These are phyloP conservation scores for Apostasia ramifera DNA, from an alignment of 106 monocot species.

Conservation along the genomic window DNA sequence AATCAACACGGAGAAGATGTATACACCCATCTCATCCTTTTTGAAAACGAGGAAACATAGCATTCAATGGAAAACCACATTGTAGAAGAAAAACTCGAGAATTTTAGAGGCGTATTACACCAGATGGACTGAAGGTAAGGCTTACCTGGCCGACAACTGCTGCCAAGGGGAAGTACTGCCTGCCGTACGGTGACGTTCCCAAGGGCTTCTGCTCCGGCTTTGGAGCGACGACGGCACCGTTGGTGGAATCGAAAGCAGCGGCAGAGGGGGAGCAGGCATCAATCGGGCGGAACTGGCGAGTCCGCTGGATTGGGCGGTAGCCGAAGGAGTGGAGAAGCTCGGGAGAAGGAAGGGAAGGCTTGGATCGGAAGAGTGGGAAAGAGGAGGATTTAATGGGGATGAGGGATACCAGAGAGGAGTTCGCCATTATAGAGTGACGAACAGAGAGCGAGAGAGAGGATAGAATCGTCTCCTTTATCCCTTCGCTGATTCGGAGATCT, in stretches of 20 bases:
- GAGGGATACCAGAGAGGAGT: background rate
- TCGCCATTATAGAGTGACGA: background rate
- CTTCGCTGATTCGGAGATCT: too few relatives aligned
- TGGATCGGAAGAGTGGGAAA: background rate
- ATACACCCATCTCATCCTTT: too few relatives aligned
- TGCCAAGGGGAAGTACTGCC: slow-evolving; percentile 92
- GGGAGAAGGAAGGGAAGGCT: background rate
- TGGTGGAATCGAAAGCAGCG: slow-evolving; percentile 45
- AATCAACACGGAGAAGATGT: too few relatives aligned
- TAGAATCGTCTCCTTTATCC: too few relatives aligned
- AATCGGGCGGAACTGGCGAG: slow-evolving; percentile 7
- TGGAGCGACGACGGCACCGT: slow-evolving; percentile 44
- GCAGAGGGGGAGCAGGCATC: slow-evolving; percentile 23
- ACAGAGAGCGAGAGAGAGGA: slow-evolving; percentile 1
- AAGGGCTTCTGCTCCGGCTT: slow-evolving; percentile 3
- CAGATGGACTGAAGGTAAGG: background rate
- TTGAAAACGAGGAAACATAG: too few relatives aligned
- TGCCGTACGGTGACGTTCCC: slow-evolving; percentile 30
- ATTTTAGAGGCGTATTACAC: too few relatives aligned
- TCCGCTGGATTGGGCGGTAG: background rate
- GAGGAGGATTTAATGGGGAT: background rate
- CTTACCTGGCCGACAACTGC: slow-evolving; percentile 98
- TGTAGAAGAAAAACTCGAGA: too few relatives aligned
- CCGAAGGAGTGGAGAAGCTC: background rate
- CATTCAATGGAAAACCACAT: too few relatives aligned